Evolutionary conservation across 1,139 yeast genomes (phyloP).

Genomic region (Blastobotrys apis): DNA sequence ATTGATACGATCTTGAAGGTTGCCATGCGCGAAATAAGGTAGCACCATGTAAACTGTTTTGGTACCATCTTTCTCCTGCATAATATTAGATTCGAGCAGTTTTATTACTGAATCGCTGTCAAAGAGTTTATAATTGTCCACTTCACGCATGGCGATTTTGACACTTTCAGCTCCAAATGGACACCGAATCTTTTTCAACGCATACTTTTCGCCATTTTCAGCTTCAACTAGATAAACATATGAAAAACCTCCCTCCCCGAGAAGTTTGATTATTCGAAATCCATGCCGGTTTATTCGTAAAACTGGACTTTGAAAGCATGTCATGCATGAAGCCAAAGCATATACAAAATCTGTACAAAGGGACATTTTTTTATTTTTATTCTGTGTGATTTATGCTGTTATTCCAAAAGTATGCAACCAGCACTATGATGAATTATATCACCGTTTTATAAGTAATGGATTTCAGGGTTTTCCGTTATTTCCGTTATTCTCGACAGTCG

Average conservation of each 20-base stretch:
- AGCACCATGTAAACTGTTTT: conserved; percentile 71
- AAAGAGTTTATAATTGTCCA: conserved; percentile 70
- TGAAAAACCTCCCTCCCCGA: conserved; percentile 90
- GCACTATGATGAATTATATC: too few species aligned
- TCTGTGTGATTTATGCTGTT: not conserved
- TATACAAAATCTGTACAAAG: conserved; percentile 28
- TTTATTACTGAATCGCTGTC: conserved; percentile 62
- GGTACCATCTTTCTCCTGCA: conserved; percentile 73
- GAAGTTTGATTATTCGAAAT: conserved; percentile 52
- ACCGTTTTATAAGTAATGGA: too few species aligned
- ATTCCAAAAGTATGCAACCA: too few species aligned
- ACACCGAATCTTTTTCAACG: conserved; percentile 81
- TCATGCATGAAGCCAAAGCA: conserved; percentile 34
- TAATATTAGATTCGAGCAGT: conserved; percentile 64
- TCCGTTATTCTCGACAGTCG: too few species aligned
- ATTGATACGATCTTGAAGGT: conserved; percentile 75
- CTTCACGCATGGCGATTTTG: conserved; percentile 67
- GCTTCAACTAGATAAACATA: conserved; percentile 78
- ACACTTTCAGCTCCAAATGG: conserved; percentile 80
- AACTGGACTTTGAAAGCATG: conserved; percentile 38
- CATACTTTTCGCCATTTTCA: conserved; percentile 50
- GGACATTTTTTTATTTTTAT: conserved; percentile 17
- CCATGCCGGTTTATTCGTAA: conserved; percentile 35
- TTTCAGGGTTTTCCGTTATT: too few species aligned
- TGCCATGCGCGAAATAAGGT: conserved; percentile 69